Evolutionary conservation across 441 rosid genomes (phyloP).

Genomic region (Pelargonium australe): DNA sequence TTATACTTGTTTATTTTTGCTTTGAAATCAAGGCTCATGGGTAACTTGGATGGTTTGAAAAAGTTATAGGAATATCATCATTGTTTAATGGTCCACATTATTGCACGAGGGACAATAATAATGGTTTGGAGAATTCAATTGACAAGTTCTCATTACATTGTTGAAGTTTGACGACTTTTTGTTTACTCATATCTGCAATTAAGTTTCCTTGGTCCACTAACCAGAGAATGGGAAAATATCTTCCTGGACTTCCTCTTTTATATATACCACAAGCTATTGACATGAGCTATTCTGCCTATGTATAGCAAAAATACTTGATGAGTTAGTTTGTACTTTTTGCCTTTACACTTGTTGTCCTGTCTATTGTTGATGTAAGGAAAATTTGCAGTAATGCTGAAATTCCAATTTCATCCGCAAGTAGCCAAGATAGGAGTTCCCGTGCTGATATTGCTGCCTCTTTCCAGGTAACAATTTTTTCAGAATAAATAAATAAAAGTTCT

Average conservation of each 20-base stretch:
- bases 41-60: not conserved
- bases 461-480: constrained; percentile 47
- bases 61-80: not conserved
- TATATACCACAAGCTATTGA: too few species aligned
- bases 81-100: not conserved
- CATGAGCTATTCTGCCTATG: too few species aligned
- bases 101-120: not conserved
- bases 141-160: not conserved
- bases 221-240: too few species aligned
- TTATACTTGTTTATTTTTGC: not conserved
- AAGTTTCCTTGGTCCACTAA: too few species aligned
- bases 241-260: too few species aligned
- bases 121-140: not conserved
- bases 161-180: too few species aligned
- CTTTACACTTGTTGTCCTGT: not conserved
- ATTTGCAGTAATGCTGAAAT: constrained; percentile 52
- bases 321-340: not conserved
- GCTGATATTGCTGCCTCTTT: constrained; percentile 95
- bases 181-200: too few species aligned
- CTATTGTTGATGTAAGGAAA: constrained; percentile 21
- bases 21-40: not conserved
- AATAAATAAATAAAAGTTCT: not conserved
- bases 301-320: not conserved
- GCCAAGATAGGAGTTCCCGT: constrained; percentile 62
- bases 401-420: constrained; percentile 63